These are phyloP conservation scores for Hymenotorrendiella dingleyae DNA, from an alignment of 2,329 filamentous ascomycete genomes.

Conservation along the genomic window DNA sequence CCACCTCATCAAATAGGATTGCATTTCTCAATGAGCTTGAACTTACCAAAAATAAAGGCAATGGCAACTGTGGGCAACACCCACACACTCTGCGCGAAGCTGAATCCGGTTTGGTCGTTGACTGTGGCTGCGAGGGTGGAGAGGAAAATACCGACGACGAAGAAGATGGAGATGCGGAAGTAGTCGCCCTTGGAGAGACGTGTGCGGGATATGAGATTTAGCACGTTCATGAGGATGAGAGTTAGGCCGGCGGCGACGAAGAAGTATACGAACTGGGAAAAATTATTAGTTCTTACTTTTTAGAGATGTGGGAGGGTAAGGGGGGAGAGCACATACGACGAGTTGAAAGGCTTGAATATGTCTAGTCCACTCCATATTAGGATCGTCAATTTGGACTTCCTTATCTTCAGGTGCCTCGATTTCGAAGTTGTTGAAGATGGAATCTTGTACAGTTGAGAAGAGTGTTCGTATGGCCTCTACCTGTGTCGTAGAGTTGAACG, in stretches of 20 bases:
- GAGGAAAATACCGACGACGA: conserved; percentile 2
- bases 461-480: conserved; percentile 4
- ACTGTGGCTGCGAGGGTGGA: background rate
- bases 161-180: background rate
- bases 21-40: too few species aligned
- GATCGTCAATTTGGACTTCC: conserved; percentile 2
- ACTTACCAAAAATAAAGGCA: conserved; percentile 3
- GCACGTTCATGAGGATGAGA: conserved; percentile 19
- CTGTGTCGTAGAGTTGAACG: conserved; percentile 11
- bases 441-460: conserved; percentile 16
- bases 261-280: conserved; percentile 20
- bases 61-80: conserved; percentile 5
- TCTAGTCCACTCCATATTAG: conserved; percentile 14
- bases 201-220: conserved; percentile 13
- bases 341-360: conserved; percentile 15
- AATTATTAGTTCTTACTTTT: background rate
- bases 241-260: conserved; percentile 19
- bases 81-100: conserved; percentile 5
- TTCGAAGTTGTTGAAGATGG: conserved; percentile 18
- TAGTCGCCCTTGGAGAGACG: background rate
- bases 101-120: background rate
- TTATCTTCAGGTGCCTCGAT: conserved; percentile 6
- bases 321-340: conserved; percentile 9
- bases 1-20: too few species aligned
- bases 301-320: background rate